Base-by-base conservation (phyloP, 768 basidiomycete genomes). In the Fomitopsis serialis region DNA sequence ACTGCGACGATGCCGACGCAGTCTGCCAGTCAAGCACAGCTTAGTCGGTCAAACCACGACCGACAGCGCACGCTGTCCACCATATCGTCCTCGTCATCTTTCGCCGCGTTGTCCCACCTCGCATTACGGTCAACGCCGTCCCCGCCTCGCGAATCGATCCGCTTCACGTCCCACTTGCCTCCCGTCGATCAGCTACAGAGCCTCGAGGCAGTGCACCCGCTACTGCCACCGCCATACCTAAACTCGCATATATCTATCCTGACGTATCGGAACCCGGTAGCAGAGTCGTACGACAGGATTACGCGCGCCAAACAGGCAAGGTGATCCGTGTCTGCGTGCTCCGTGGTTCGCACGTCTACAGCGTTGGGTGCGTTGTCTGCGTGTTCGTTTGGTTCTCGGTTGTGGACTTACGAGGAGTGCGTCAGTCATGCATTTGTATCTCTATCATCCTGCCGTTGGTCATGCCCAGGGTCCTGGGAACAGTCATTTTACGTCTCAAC, bases 151-250 rank as follows among this genome's bases (percentile, higher is more conserved):
- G 69, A 46, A 50, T 68, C 55, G 53, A 60, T 59, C 53, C 77
- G 75, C 53, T 76, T 81, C 48, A 74, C 81, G 6, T 71, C 77
- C 8, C 78, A 82, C 68, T 88, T 90, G 70, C 86, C 89, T 9
- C 76, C 80, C 0, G 67, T 70, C n/a, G 83, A 80, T 52, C 74
- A 79, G 17, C 74, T 76, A 45, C 70, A 71, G 22, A 74, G 80
- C 51, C 68, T 80, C 19, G 85, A 88, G 63, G 72, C 69, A 23
- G 79, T 85, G 9, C 89, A 91, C 63, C 79, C 86, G 0, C 73
- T 89, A 17, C 74, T 90, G 22, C 89, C 89, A 0, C 78, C 79
- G 2, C 87, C 87, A 40, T 89, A 89, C 63, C 66, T 87, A 56
- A 78, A 73, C 59, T 80, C 84, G 53, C 89, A 91, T 54, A 72